Conservation (phyloP, 2,329 filamentous ascomycete genomes). For the Exophiala alcalophila region DNA sequence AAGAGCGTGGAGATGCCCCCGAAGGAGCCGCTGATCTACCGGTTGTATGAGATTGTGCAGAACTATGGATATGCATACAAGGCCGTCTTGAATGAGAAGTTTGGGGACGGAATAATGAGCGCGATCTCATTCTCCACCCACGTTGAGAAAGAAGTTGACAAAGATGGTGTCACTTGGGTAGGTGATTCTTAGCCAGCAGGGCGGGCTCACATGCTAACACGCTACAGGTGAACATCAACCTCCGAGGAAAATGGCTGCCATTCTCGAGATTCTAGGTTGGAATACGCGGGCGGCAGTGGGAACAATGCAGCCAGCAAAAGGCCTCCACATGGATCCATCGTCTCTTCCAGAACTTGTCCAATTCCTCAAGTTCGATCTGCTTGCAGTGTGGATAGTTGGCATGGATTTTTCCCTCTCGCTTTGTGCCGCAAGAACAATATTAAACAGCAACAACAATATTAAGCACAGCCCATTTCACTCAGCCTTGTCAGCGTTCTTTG, state of each 20-base stretch:
- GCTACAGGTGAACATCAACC: constrained; percentile 66
- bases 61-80: constrained; percentile 98
- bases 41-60: constrained; percentile 90
- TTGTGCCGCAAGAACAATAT: constrained; percentile 27
- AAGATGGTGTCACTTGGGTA: constrained; percentile 70
- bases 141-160: constrained; percentile 90
- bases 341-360: background rate
- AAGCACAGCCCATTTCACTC: constrained; percentile 21
- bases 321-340: background rate
- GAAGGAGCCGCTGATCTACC: constrained; percentile 81
- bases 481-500: constrained; percentile 16
- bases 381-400: too few relatives aligned
- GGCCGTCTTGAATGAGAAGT: constrained; percentile 92
- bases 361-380: background rate
- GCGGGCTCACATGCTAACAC: constrained; percentile 3
- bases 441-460: constrained; percentile 26
- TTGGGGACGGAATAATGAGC: constrained; percentile 93
- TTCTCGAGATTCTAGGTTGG: constrained; percentile 43
- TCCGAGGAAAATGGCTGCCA: constrained; percentile 75
- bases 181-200: constrained; percentile 1
- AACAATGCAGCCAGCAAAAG: background rate
- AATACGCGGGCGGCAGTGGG: background rate
- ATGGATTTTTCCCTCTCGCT: too few relatives aligned
- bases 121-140: constrained; percentile 88
- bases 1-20: constrained; percentile 78